phyloP scores from a whole-genome alignment of 495 filamentous ascomycete genomes.

The Penicillium salamii region DNA sequence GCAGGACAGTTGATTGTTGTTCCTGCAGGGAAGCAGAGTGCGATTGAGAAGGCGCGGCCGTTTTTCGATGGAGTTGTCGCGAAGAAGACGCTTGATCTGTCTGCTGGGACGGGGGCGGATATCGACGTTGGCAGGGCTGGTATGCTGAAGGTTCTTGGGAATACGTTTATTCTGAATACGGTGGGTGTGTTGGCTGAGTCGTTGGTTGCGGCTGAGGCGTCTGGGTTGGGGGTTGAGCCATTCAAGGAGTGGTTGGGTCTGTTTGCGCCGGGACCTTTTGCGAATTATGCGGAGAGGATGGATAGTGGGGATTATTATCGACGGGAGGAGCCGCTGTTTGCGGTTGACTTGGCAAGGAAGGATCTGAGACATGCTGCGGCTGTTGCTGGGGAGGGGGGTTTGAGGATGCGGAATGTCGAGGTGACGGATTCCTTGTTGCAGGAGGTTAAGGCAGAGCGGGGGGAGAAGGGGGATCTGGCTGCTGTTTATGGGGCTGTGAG shows the following conservation, averaged over 20 bases:
- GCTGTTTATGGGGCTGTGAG: constrained; percentile 78
- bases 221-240: constrained; percentile 67
- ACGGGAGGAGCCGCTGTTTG: constrained; percentile 74
- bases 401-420: constrained; percentile 61
- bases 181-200: constrained; percentile 76
- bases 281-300: constrained; percentile 74
- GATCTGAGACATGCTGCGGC: constrained; percentile 73
- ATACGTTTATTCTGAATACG: constrained; percentile 83
- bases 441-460: constrained; percentile 67
- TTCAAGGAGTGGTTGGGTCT: constrained; percentile 64
- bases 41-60: constrained; percentile 63
- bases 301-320: constrained; percentile 68
- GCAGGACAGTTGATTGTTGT: constrained; percentile 73
- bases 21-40: constrained; percentile 61
- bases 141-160: constrained; percentile 76
- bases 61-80: constrained; percentile 80
- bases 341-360: constrained; percentile 83
- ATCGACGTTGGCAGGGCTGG: constrained; percentile 34
- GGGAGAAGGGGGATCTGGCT: constrained; percentile 76
- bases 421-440: constrained; percentile 66
- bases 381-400: constrained; percentile 61
- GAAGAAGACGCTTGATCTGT: constrained; percentile 60
- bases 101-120: constrained; percentile 18
- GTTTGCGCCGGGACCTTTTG: constrained; percentile 54
- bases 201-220: constrained; percentile 74